Evolutionary conservation across 2,329 filamentous ascomycete genomes (phyloP), one percentile per base, ranked within the genome.

Genomic region (Calonectria honghensis): DNA sequence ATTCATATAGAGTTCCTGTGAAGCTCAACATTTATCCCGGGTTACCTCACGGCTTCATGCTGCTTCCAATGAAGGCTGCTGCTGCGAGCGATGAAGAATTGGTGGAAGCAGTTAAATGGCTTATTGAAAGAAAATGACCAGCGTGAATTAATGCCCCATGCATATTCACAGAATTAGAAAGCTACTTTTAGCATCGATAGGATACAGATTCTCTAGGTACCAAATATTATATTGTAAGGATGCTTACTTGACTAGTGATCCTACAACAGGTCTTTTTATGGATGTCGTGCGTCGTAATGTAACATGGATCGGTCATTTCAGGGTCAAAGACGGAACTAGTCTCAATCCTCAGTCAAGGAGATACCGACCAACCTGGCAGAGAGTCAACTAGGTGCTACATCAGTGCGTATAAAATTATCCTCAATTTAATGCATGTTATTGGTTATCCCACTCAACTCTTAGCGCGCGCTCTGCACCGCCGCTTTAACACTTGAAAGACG

Each of bases 1-100:
- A 20, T 61, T 27, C 18, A 1, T 5, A 48, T 16, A 61, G 57
- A 6, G n/a, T 61, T 4, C 20, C 32, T 39, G 35, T 61, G 18
- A 24, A 24, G 24, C 32, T 61, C 5, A 61, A 14, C 57, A 24
- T 61, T 7, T 61, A 61, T 39, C 57, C 57, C 2, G 57, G 57
- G 11, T 9, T 61, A 9, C 57, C 57, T 18, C 57, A 61, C 11
- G 57, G 57, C 32, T 61, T 61, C 20, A 61, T 37, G n/a, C 16
- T 35, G 32, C n/a, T 27, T 24, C 57, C 57, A 16, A 18, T 61
- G 20, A 39, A 61, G 6, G 24, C 57, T 39, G 35, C 57, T 37
- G 32, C 57, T 11, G 11, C 13, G 57, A 61, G 57, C n/a, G 35
- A 61, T 11, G 35, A 61, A 16, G 32, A 61, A 7, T 13, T 61